phyloP scores from a whole-genome alignment of 768 basidiomycete genomes.

The Russula sp. region DNA sequence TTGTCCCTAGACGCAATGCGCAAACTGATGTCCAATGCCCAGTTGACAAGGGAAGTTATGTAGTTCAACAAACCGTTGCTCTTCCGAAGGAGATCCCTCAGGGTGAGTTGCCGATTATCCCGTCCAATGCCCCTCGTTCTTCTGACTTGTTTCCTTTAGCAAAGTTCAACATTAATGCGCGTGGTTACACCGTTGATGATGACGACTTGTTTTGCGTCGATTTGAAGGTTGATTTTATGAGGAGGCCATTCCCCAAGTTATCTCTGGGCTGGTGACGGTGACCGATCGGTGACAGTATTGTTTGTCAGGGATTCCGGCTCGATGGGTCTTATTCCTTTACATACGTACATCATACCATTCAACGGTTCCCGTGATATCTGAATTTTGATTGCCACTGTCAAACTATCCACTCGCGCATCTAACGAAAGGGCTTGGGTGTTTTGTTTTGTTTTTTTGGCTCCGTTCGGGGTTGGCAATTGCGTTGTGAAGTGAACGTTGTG shows the following conservation, averaged over 20 bases:
- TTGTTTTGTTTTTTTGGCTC: not conserved
- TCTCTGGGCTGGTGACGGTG: conserved; percentile 29
- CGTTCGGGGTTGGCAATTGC: not conserved
- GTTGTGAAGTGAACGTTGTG: not conserved
- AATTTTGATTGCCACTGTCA: not conserved
- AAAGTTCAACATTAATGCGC: conserved; percentile 70
- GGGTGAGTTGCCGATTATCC: conserved; percentile 37
- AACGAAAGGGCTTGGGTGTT: too few species aligned
- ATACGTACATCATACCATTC: conserved; percentile 3
- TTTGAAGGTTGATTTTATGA: conserved; percentile 73
- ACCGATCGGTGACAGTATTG: not conserved
- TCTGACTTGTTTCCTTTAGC: conserved; percentile 43
- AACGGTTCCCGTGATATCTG: not conserved
- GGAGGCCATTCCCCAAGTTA: conserved; percentile 27
- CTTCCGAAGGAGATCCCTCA: conserved; percentile 89
- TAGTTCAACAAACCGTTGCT: conserved; percentile 74
- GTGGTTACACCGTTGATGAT: conserved; percentile 65
- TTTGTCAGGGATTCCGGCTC: not conserved
- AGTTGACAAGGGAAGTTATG: conserved; percentile 62
- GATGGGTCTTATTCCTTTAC: conserved; percentile 10
- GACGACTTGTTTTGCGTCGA: conserved; percentile 76
- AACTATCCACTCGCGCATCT: not conserved
- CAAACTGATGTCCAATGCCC: conserved; percentile 82
- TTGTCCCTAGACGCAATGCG: conserved; percentile 52
- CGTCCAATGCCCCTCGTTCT: not conserved